Evolutionary conservation across 1,284 basidiomycete genomes (phyloP).

Genomic region (Rhodotorula sp.): DNA sequence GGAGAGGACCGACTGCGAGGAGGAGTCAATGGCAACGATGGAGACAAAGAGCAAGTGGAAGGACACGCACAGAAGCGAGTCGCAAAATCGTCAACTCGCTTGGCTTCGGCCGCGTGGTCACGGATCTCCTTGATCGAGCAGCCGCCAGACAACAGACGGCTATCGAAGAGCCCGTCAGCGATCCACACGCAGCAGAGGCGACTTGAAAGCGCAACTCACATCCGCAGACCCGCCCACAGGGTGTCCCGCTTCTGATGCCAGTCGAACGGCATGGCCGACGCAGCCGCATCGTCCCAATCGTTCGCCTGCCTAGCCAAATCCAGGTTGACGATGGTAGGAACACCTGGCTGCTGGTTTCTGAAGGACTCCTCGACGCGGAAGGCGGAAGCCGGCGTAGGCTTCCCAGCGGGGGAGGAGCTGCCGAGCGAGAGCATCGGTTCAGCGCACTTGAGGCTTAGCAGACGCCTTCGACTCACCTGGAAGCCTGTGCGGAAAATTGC

Average conservation of each 20-base stretch:
- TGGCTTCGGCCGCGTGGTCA: neutral
- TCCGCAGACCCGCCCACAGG: neutral
- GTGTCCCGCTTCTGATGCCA: neutral
- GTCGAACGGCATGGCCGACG: neutral
- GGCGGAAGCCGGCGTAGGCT: neutral
- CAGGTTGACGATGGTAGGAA: neutral
- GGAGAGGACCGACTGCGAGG: neutral
- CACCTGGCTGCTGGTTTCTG: neutral
- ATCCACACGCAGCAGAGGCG: neutral
- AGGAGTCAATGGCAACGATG: neutral
- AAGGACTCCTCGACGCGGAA: neutral
- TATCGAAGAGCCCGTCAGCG: too few relatives aligned
- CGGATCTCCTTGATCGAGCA: neutral
- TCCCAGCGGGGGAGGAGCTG: neutral
- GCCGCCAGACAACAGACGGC: neutral
- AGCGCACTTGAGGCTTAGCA: neutral
- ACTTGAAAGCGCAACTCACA: neutral
- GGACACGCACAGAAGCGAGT: neutral
- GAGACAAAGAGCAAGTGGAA: neutral
- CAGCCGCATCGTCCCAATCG: constrained; percentile 1
- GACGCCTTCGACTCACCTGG: neutral
- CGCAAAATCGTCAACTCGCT: neutral
- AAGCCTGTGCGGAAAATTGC: neutral
- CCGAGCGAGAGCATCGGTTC: too few relatives aligned
- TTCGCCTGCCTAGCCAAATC: neutral